Conservation (phyloP, 2,329 filamentous ascomycete genomes). For the Thermomyces lanuginosus region DNA sequence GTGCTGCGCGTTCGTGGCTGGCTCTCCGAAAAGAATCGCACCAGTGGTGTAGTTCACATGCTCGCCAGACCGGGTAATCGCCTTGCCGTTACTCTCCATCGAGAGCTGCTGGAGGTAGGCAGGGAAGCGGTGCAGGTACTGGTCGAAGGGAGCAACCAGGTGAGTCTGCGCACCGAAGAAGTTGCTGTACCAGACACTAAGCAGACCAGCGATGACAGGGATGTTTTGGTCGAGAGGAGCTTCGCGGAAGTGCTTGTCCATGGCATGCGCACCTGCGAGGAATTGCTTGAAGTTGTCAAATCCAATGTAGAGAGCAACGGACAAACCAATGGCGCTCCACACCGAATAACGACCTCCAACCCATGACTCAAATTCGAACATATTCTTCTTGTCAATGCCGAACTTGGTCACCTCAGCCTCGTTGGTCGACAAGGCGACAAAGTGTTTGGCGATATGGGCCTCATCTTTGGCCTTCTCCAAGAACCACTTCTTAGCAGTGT, state of each 20-base stretch:
- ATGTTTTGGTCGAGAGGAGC: constrained; percentile 90
- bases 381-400: constrained; percentile 96
- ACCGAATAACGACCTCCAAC: constrained; percentile 96
- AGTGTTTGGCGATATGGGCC: constrained; percentile 80
- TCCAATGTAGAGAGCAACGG: constrained; percentile 85
- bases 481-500: constrained; percentile 95
- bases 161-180: constrained; percentile 98
- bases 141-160: constrained; percentile 92
- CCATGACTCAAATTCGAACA: constrained; percentile 99
- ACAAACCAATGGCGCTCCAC: constrained; percentile 95
- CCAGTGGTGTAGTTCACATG: constrained; percentile 97
- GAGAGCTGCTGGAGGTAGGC: constrained; percentile 98
- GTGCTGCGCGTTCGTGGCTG: constrained; percentile 97
- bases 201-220: constrained; percentile 71
- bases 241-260: constrained; percentile 96
- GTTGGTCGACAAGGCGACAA: constrained; percentile 94
- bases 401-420: constrained; percentile 93
- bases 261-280: constrained; percentile 81
- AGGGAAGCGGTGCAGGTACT: constrained; percentile 97
- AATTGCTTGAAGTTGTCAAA: constrained; percentile 97
- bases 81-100: constrained; percentile 99
- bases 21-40: constrained; percentile 90
- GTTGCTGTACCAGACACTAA: constrained; percentile 98
- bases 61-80: constrained; percentile 70
- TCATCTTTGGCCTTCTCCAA: constrained; percentile 65